Evolutionary conservation across 768 basidiomycete species (phyloP), one percentile per base, ranked within the genome.

Genomic region (Boletus coccyginus): DNA sequence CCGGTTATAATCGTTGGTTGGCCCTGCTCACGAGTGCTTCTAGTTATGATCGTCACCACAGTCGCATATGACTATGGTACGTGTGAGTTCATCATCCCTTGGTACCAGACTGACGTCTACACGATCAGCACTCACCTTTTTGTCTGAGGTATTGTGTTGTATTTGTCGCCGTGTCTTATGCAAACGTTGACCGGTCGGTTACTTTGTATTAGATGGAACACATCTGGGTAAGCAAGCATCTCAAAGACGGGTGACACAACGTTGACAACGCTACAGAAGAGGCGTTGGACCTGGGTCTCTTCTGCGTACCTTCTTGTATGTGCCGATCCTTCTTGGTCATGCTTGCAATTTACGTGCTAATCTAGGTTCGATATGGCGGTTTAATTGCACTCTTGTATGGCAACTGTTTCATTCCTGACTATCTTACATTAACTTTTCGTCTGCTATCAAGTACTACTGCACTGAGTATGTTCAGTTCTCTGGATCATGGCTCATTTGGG

Each of bases 281-380:
- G 48, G 39, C 21, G 19, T 9, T 60, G 59, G 59, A 53, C 56
- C 3, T 53, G 44, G 52, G 31, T 60, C 16, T 58, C 59, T 12
- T 46, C 33, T 5, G 11, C 40, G 11, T 60, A 53, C 32, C 17
- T 52, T 38, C 10, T 60, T 0, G 59, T 60, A 36, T 7, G 46
- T 42, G 8, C n/a, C 14, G 7, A 46, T 17, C 19, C 16, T 14
- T 3, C 4, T 7, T 16, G 6, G 4, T 2, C 3, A 14, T 44
- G 12, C 7, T 31, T 11, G 10, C 16, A 7, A 16, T 7, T 31
- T 0, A 36, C 9, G 11, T n/a, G 8, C 16, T 13, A 13, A 29
- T 12, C 46, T 48, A 60, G 59, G 51, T 60, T n/a, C 56, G 56
- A 24, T 60, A 60, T 53, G 17, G 21, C 19, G 59, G 56, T 21